Conservation (phyloP, 495 filamentous ascomycete genomes). For the Xylaria grammica region DNA sequence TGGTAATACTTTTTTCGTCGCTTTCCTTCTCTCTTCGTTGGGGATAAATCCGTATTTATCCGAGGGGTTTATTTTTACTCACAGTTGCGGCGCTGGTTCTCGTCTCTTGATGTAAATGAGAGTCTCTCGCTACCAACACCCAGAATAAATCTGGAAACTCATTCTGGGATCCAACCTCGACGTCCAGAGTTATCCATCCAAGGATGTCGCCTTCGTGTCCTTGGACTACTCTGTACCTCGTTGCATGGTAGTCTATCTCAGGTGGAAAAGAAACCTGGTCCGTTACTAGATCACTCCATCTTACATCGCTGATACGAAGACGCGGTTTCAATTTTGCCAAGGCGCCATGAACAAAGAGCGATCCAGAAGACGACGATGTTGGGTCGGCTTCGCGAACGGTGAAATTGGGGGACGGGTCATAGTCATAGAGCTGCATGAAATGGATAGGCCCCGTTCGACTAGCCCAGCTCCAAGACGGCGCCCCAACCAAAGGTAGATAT, state of each 20-base stretch:
- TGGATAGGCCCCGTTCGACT: not conserved
- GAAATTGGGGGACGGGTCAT: not conserved
- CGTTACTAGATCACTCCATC: constrained; percentile 8
- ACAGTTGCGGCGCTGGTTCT: not conserved
- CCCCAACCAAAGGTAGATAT: not conserved
- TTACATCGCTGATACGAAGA: not conserved
- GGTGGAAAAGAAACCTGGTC: not conserved
- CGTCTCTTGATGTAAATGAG: constrained; percentile 2
- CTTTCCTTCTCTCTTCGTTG: not conserved
- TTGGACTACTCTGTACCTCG: constrained; percentile 2
- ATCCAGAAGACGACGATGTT: not conserved
- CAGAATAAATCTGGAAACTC: not conserved
- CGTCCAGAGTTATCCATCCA: constrained; percentile 10
- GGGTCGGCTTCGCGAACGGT: not conserved
- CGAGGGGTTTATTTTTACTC: not conserved
- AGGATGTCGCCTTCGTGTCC: not conserved
- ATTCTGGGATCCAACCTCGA: not conserved
- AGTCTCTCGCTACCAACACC: constrained; percentile 2
- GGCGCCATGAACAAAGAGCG: not conserved
- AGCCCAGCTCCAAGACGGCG: constrained; percentile 12
- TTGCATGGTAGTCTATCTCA: not conserved
- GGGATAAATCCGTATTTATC: too few species aligned
- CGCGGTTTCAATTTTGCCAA: not conserved
- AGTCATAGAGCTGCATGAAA: constrained; percentile 6
- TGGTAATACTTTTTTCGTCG: not conserved